phyloP scores from a whole-genome alignment of 169 alveolate species.

The Condylostoma magnum region DNA sequence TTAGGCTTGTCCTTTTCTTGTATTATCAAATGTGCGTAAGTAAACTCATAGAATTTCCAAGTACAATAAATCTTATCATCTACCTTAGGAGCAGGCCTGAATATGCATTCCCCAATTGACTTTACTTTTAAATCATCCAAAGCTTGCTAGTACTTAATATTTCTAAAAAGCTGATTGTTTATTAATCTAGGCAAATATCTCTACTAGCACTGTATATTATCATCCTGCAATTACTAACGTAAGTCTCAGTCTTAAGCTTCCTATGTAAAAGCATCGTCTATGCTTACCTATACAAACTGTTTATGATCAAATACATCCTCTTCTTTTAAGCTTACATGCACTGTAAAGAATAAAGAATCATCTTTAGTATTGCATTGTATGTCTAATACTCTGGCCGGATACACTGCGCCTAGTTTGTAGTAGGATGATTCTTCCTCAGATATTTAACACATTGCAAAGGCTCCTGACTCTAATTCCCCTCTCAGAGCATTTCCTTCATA shows the following conservation, averaged over 20 bases:
- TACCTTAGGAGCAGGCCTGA: conserved; percentile 75
- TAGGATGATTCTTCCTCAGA: too few species aligned
- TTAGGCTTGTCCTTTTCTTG: conserved; percentile 66
- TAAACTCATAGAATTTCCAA: conserved; percentile 61
- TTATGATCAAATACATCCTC: conserved; percentile 44
- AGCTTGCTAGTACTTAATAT: conserved; percentile 52
- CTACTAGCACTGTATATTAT: conserved; percentile 21
- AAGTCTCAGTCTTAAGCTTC: conserved; percentile 52
- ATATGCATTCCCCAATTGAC: conserved; percentile 65
- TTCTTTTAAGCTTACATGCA: conserved; percentile 42
- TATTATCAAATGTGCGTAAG: conserved; percentile 67
- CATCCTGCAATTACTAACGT: conserved; percentile 45
- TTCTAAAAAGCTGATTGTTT: conserved; percentile 55
- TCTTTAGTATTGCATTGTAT: too few species aligned
- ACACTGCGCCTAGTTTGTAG: conserved; percentile 6
- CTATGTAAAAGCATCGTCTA: conserved; percentile 33
- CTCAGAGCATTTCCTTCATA: background rate
- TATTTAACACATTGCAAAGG: background rate
- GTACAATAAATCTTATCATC: conserved; percentile 59
- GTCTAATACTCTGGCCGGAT: conserved; percentile 46
- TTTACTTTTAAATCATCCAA: conserved; percentile 37
- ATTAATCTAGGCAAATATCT: conserved; percentile 57
- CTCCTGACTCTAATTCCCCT: conserved; percentile 12
- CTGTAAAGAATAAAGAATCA: background rate
- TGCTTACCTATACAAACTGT: conserved; percentile 27